phyloP scores from a whole-genome alignment of 441 rosid species.

The Euphorbia celastroides region DNA sequence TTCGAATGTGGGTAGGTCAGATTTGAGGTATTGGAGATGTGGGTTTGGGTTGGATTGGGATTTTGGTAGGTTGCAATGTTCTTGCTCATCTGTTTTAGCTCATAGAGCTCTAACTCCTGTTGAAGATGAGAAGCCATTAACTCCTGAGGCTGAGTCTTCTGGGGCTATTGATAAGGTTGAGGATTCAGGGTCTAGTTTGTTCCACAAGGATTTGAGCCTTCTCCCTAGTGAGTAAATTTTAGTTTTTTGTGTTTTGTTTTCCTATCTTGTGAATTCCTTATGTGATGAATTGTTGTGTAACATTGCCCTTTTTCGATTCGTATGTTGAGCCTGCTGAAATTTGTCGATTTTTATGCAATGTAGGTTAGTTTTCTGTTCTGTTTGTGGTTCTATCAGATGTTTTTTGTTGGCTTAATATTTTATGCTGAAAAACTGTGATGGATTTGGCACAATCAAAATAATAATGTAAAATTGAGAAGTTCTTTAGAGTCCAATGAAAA shows the following conservation, averaged over 20 bases:
- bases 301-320: neutral
- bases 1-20: conserved; percentile 26
- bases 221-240: conserved; percentile 62
- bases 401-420: conserved; percentile 7
- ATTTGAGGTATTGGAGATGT: conserved; percentile 33
- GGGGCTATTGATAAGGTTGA: conserved; percentile 33
- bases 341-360: conserved; percentile 23
- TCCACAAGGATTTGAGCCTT: conserved; percentile 65
- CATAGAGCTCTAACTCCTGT: conserved; percentile 48
- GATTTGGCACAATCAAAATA: neutral
- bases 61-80: conserved; percentile 26
- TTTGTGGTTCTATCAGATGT: conserved; percentile 6
- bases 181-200: conserved; percentile 29
- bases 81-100: conserved; percentile 31
- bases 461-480: neutral
- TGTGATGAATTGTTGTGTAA: conserved; percentile 3
- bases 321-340: neutral
- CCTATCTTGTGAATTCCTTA: neutral
- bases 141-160: conserved; percentile 42
- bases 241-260: conserved; percentile 4
- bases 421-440: conserved; percentile 4
- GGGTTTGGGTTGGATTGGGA: conserved; percentile 30
- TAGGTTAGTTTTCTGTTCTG: conserved; percentile 9
- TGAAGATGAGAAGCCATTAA: conserved; percentile 50
- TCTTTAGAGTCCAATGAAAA: neutral